These are phyloP conservation scores for Blastobotrys muscicola DNA, from an alignment of 805 yeast genomes.

Conservation along the genomic window DNA sequence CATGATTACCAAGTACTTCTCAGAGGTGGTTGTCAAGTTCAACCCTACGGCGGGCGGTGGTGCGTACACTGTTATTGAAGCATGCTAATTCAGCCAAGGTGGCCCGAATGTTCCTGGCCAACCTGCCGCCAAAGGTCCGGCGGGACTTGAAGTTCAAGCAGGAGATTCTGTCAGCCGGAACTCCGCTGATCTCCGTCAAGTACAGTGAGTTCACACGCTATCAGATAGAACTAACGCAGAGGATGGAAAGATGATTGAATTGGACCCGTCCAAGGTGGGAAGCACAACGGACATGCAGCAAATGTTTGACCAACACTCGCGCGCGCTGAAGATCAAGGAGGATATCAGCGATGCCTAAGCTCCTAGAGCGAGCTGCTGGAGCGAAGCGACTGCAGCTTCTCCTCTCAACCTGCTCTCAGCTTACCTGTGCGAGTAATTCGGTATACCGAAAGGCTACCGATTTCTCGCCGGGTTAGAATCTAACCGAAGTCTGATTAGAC, in stretches of 20 bases:
- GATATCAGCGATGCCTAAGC: constrained; percentile 36
- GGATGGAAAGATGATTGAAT: constrained; percentile 62
- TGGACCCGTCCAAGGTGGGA: constrained; percentile 48
- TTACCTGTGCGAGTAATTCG: too few species aligned
- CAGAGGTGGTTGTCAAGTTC: constrained; percentile 66
- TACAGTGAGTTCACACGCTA: constrained; percentile 35
- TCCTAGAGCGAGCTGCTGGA: too few species aligned
- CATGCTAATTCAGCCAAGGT: constrained; percentile 44
- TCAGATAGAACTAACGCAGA: constrained; percentile 23
- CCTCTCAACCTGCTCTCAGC: too few species aligned
- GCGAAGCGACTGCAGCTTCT: too few species aligned
- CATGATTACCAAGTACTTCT: constrained; percentile 88
- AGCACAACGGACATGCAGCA: constrained; percentile 54
- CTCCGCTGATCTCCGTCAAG: constrained; percentile 53
- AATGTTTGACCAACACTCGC: constrained; percentile 70
- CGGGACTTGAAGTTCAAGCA: constrained; percentile 52
- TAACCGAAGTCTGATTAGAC: neutral
- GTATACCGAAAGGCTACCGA: too few species aligned
- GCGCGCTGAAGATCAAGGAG: constrained; percentile 66
- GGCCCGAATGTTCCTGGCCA: constrained; percentile 68
- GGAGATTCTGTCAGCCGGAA: constrained; percentile 42
- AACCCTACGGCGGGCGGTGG: constrained; percentile 65
- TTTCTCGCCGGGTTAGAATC: neutral
- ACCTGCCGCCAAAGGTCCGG: constrained; percentile 69
- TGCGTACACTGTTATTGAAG: constrained; percentile 24